These are phyloP conservation scores for Metarhizium rileyi DNA, from an alignment of 2,329 filamentous ascomycete species.

Conservation along the genomic window DNA sequence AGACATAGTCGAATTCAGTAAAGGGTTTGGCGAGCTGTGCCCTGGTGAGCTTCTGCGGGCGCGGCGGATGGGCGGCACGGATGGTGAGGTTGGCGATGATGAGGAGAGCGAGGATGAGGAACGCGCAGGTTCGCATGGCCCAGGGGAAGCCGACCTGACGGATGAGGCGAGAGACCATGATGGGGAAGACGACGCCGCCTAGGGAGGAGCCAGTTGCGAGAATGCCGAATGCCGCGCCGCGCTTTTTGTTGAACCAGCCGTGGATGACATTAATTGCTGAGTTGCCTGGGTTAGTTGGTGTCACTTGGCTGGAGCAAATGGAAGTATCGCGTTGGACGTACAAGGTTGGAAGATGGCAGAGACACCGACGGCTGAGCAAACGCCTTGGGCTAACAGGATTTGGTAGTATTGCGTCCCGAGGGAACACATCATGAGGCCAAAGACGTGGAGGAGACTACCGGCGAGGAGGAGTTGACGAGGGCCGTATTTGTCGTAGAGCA, in stretches of 20 bases:
- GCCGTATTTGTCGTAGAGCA: constrained; percentile 49
- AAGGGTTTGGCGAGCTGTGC: constrained; percentile 19
- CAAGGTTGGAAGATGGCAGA: constrained; percentile 17
- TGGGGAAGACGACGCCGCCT: constrained; percentile 24
- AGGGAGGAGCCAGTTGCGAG: constrained; percentile 17
- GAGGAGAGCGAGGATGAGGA: constrained; percentile 16
- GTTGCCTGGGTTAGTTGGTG: not conserved
- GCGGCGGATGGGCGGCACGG: constrained; percentile 11
- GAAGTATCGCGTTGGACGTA: constrained; percentile 1
- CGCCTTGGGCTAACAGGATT: constrained; percentile 23
- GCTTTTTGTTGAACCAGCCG: constrained; percentile 17
- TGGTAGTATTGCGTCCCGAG: constrained; percentile 28
- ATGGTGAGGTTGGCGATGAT: constrained; percentile 20
- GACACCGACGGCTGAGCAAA: constrained; percentile 21
- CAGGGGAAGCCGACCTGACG: constrained; percentile 20
- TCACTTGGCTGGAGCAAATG: not conserved
- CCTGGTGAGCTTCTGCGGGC: constrained; percentile 6
- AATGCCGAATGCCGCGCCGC: constrained; percentile 16
- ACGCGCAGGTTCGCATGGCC: constrained; percentile 22
- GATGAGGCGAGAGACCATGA: constrained; percentile 22
- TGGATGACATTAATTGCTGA: constrained; percentile 14
- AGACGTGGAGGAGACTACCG: constrained; percentile 43
- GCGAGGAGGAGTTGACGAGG: constrained; percentile 39
- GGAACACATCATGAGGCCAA: constrained; percentile 50
- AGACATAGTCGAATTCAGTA: constrained; percentile 17